Conservation (phyloP, 331 rosid species). For the Arachis monticola region DNA sequence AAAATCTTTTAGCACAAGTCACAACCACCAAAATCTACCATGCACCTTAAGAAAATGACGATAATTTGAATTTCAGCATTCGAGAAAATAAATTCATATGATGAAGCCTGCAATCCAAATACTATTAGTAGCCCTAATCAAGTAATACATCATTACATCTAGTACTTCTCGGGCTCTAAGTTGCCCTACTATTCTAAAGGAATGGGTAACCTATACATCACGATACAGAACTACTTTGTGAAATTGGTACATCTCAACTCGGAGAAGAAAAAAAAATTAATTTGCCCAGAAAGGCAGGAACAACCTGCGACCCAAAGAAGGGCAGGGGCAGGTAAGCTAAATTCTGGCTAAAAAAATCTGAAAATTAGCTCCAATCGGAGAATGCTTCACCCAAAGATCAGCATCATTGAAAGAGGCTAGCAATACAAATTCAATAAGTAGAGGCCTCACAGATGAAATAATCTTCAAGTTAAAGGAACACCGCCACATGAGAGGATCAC, state of each 20-base stretch:
- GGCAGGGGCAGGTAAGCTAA: constrained; percentile 22
- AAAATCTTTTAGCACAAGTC: neutral
- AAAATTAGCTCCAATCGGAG: constrained; percentile 37
- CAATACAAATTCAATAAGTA: constrained; percentile 34
- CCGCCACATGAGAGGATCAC: constrained; percentile 35
- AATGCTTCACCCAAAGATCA: constrained; percentile 47
- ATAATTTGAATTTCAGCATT: constrained; percentile 12
- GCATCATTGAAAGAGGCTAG: constrained; percentile 34
- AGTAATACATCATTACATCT: constrained; percentile 30
- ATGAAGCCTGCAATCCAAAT: constrained; percentile 38
- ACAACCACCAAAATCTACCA: neutral
- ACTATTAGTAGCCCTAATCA: constrained; percentile 34
- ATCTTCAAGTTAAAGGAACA: constrained; percentile 41
- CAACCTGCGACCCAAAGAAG: constrained; percentile 32
- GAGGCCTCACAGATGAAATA: constrained; percentile 43
- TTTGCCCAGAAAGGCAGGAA: constrained; percentile 1
- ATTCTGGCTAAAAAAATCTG: constrained; percentile 40
- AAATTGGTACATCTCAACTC: constrained; percentile 41
- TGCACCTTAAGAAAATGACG: constrained; percentile 18
- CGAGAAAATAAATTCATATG: constrained; percentile 33
- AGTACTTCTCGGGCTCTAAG: constrained; percentile 33
- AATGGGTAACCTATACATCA: constrained; percentile 48
- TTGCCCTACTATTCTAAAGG: constrained; percentile 44
- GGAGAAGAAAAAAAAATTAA: constrained; percentile 25
- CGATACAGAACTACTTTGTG: constrained; percentile 41